These are phyloP conservation scores for Pouteria glomerata DNA, from an alignment of 148 eudicot genomes.

Conservation along the genomic window DNA sequence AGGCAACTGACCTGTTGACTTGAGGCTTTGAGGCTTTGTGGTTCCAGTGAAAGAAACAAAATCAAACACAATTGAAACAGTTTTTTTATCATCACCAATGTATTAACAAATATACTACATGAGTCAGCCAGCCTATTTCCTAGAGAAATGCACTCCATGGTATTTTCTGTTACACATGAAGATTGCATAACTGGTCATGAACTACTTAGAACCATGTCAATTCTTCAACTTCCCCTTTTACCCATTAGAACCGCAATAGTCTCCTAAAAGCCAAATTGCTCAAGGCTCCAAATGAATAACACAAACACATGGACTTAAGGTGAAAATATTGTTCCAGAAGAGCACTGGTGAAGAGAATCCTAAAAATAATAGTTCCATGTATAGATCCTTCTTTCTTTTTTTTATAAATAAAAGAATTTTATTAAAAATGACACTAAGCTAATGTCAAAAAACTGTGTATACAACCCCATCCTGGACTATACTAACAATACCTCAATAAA, in stretches of 20 bases:
- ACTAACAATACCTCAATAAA: no score
- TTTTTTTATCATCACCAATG: background rate
- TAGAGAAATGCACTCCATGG: background rate
- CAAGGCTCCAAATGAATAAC: background rate
- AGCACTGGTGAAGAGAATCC: background rate
- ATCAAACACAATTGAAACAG: background rate
- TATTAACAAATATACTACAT: background rate
- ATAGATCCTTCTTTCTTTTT: no score
- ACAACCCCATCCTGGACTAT: no score
- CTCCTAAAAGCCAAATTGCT: background rate
- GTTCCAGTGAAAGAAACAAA: background rate
- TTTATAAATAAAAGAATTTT: no score
- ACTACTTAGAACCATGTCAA: background rate
- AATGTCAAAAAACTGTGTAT: no score
- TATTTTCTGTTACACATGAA: background rate
- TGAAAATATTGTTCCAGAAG: background rate
- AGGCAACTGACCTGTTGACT: no score
- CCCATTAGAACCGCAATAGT: background rate
- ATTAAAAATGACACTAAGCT: no score
- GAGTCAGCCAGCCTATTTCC: background rate
- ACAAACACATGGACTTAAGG: background rate
- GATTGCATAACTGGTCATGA: background rate
- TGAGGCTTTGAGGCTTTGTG: no score
- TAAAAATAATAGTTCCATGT: no score
- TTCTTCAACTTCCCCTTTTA: background rate